Evolutionary conservation across 2,329 filamentous ascomycete species (phyloP), one percentile per base, ranked within the genome.

Genomic region (Leptographium radiaticola): DNA sequence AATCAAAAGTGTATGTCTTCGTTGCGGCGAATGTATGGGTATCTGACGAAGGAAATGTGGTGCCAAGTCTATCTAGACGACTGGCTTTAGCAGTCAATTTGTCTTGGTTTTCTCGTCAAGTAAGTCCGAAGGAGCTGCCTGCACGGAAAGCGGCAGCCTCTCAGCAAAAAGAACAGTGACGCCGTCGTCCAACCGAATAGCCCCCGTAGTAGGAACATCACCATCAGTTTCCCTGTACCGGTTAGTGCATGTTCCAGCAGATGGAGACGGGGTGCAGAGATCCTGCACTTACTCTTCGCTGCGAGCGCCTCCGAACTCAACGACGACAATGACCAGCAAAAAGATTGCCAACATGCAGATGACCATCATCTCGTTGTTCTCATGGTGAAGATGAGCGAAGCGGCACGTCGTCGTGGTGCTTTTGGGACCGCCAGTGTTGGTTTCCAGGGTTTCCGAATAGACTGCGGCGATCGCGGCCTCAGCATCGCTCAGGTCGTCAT

Each of bases 311-410:
- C 57, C 64, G 10, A 61, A 59, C 60, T 67, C 66, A 16, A 66
- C 59, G 6, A 58, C 51, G 8, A 67, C 56, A 30, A 68, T 62
- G 9, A 63, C 59, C 30, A 64, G 20, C 39, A 68, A 47, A 47
- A 67, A 69, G 6, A 61, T 57, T 12, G 62, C 51, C 1, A 63
- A 62, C 30, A 68, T 53, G 48, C 59, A 57, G 33, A 68, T 62
- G n/a, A 66, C 59, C 53, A 63, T 52, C 56, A 64, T 58, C 42
- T 67, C 64, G 51, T 64, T 61, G 44, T 60, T 59, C 13, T 65
- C 61, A 25, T 57, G 55, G 8, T 58, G 54, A 15, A 61, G 33
- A 6, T 51, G 54, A 0, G 56, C 56, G 10, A 59, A 59, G 31
- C 59, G 59, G 55, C 58, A 62, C 15, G 61, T 60, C 40, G 57